Evolutionary conservation across 1,139 yeast genomes (phyloP), one percentile per base, ranked within the genome.

Genomic region (Geotrichum fermentans): DNA sequence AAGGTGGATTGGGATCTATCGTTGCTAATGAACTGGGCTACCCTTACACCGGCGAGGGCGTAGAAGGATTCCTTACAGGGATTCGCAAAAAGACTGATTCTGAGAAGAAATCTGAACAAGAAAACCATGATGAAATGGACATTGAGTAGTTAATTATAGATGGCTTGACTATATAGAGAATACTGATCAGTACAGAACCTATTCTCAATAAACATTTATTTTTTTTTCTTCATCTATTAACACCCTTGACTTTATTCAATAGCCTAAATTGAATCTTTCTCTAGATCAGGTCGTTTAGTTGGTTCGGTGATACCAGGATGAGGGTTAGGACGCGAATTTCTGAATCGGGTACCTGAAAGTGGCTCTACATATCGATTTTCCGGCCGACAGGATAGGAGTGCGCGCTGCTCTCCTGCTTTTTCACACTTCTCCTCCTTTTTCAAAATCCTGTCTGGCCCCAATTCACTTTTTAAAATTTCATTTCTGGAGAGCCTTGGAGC

Each of bases 31-130:
- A 78, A 43, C 69, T 80, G 49, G 77, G 75, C 28, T 71, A 71
- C 56, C 73, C 71, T 6, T 81, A 80, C 56, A 53, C 65, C 20
- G 84, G 84, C 3, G 85, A 80, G 59, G 86, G 86, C 0, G 67
- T 80, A 20, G 76, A 70, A 45, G 75, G 75, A 13, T 79, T 79
- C 54, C 64, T 82, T 51, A 60, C 66, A 34, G 81, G 81, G 4
- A 39, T 47, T 14, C 29, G 50, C 14, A 43, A 40, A 29, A 32
- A 38, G 7, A 21, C 43, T 2, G 66, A 75, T n/a, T 80, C 52
- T 54, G 55, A 40, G 49, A 52, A 21, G 51, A 52, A 2, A 34
- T 32, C 11, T 24, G 35, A 30, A 29, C 28, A 41, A 13, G 33
- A 11, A 17, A 20, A 41, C 14, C 22, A 17, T 14, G 32, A 32